A percentile compares a stretch with the other conserved stretches of the same genome.
Evolutionary conservation across 768 basidiomycete species (phyloP).

Genomic region (Tephrocybe sp.): DNA sequence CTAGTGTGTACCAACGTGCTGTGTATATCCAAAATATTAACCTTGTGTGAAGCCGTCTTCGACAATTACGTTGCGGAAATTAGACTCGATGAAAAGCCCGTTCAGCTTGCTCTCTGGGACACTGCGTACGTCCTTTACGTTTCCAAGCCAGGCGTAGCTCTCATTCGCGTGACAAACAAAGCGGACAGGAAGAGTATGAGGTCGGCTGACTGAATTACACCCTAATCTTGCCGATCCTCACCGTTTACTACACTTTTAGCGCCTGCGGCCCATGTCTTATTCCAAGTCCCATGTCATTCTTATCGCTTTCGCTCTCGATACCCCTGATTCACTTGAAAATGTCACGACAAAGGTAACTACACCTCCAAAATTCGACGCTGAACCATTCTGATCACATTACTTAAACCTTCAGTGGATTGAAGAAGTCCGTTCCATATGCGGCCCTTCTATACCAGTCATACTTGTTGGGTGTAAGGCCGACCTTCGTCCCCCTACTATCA

Average conservation of each 20-base stretch:
- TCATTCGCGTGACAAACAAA: constrained; percentile 27
- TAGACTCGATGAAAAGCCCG: constrained; percentile 93
- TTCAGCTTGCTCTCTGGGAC: constrained; percentile 97
- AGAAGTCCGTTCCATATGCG: constrained; percentile 96
- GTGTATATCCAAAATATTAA: constrained; percentile 14
- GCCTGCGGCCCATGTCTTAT: constrained; percentile 94
- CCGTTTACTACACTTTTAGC: constrained; percentile 38
- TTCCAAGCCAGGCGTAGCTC: constrained; percentile 11
- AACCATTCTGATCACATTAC: constrained; percentile 17
- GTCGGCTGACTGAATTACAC: constrained; percentile 34
- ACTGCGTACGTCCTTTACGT: constrained; percentile 74
- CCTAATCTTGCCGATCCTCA: constrained; percentile 6
- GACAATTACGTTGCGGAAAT: constrained; percentile 99
- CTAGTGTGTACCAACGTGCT: constrained; percentile 41
- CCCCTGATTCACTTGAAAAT: constrained; percentile 95
- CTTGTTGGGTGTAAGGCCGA: constrained; percentile 97
- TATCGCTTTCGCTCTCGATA: constrained; percentile 95
- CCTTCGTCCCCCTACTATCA: constrained; percentile 61
- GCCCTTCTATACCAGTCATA: constrained; percentile 86
- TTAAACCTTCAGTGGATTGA: constrained; percentile 80
- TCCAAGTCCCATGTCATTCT: constrained; percentile 98
- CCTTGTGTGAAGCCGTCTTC: constrained; percentile 70
- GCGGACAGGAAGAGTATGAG: constrained; percentile 99
- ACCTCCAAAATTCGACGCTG: background rate
- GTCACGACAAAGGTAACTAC: constrained; percentile 79